Base-by-base conservation (phyloP, 2,329 filamentous ascomycete species). In the Aschersonia sp. region DNA sequence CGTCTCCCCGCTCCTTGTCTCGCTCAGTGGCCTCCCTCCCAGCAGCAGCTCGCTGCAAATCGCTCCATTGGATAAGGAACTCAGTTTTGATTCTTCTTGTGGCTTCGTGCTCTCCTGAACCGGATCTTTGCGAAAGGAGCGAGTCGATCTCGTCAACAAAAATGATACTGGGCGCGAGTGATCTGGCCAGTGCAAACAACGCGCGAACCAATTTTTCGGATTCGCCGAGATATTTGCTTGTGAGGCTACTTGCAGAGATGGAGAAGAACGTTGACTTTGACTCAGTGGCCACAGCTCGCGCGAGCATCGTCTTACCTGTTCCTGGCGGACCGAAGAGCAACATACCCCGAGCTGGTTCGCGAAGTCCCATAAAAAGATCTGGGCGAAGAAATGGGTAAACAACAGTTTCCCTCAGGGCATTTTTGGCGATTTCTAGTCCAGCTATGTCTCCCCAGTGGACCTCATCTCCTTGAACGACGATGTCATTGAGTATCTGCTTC, bases 141-240 rank as follows among this genome's bases (percentile, higher is more conserved):
- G 89, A 95, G 62, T 98, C 92, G 52, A 98, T 98, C 62, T 98
- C 92, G 58, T 98, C 92, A 5, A 98, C 88, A 56, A 98, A 98
- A 50, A 98, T 97, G 61, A 98, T 97, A 51, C 85, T 92, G 0
- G 92, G 92, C 0, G 92, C 88, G 43, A 97, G 73, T 37, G 80
- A 74, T 62, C 94, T 94, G 5, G 92, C 89, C n/a, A 97, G 69
- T 0, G 79, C 78, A 61, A 98, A 98, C 0, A 98, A 71, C 4
- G 92, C 92, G 37, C 88, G 80, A 2, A 98, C 92, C 4, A 98
- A 78, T 65, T 98, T 98, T 65, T 98, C 92, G 1, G 86, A 94
- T 61, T 98, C 92, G 43, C 92, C 92, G 8, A 97, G 75, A 63
- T 90, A 98, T 65, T 98, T 98, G 59, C 86, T 94, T 1, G 90